Evolutionary conservation across 192 early-diverging fungal species (phyloP), one percentile per base, ranked within the genome.

Genomic region (Coemansia sp.): DNA sequence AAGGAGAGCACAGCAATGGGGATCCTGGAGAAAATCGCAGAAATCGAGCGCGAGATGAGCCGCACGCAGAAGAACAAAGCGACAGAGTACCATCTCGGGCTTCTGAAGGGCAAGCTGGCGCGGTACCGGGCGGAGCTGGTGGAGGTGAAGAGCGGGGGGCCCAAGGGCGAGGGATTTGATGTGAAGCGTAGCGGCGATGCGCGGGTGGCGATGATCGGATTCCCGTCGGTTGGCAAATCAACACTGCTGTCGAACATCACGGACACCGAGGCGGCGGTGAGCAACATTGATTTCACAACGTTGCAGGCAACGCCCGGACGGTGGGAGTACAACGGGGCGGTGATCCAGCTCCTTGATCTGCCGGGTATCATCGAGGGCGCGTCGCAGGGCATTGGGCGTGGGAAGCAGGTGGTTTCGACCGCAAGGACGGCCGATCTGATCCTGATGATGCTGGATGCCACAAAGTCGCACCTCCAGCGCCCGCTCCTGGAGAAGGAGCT

Each of bases 1-100:
- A 39, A 2, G 32, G 6, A 7, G 9, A 25, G 19, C 40, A n/a
- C 54, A 56, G 70, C 41, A 48, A 92, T 92, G 92, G 92, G 92
- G 67, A 92, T 93, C 63, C 68, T 92, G 19, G 94, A 96, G 80
- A 94, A 93, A 84, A 96, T 96, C 71, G 84, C 86, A 32, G 94
- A 94, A 75, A 95, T 95, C 71, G 93, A 94, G 81, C 86, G 74
- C 64, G 94, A 96, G 86, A 95, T 97, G 76, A 85, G 76, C 57
- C 89, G 94, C 70, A 98, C 96, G 42, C 96, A 99, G 83, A 98
- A 98, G 87, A 99, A 99, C 89, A 99, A 99, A 86, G 92, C 93
- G 38, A 95, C 98, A 66, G 96, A 98, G 80, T 95, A 98, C 87
- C 98, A 99, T 83, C 87, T 98, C 72, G 98, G 96, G 75, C 86